These are phyloP conservation scores for Osmanthus fragrans DNA, from an alignment of 257 asterid genomes.

Conservation along the genomic window DNA sequence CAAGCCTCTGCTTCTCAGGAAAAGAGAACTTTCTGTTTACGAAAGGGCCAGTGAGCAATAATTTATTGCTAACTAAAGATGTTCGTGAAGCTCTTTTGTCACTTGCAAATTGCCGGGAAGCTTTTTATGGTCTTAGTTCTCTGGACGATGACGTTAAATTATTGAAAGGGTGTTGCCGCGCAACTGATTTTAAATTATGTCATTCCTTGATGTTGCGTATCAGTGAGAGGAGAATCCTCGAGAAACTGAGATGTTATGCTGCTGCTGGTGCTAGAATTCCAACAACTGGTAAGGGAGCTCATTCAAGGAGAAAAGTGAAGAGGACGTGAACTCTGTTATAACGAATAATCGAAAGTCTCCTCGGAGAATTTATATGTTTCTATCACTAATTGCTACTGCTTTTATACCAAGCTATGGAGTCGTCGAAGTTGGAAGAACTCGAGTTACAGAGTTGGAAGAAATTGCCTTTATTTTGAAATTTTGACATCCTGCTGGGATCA, in stretches of 20 bases:
- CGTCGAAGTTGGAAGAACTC: too few relatives aligned
- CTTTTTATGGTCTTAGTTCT: slow-evolving; percentile 56
- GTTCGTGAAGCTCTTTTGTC: slow-evolving; percentile 61
- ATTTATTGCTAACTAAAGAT: slow-evolving; percentile 44
- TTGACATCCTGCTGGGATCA: too few relatives aligned
- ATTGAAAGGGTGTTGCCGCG: slow-evolving; percentile 33
- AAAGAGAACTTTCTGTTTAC: slow-evolving; percentile 28
- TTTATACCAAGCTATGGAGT: not conserved
- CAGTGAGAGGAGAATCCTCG: slow-evolving; percentile 81
- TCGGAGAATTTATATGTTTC: not conserved
- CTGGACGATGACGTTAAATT: slow-evolving; percentile 57
- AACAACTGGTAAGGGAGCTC: slow-evolving; percentile 10
- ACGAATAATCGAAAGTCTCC: not conserved
- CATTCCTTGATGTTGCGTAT: slow-evolving; percentile 73
- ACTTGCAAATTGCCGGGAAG: slow-evolving; percentile 77
- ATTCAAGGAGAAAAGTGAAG: slow-evolving; percentile 30
- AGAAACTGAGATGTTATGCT: slow-evolving; percentile 62
- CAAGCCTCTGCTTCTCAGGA: slow-evolving; percentile 19
- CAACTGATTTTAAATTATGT: slow-evolving; percentile 46
- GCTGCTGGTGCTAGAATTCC: slow-evolving; percentile 21
- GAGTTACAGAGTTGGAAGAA: too few relatives aligned
- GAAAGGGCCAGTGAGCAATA: slow-evolving; percentile 40
- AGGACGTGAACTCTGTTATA: not conserved
- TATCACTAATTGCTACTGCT: not conserved
- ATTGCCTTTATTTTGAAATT: too few relatives aligned